Base-by-base conservation (phyloP, 2,329 filamentous ascomycete genomes). In the Phyllosticta ampelicida region DNA sequence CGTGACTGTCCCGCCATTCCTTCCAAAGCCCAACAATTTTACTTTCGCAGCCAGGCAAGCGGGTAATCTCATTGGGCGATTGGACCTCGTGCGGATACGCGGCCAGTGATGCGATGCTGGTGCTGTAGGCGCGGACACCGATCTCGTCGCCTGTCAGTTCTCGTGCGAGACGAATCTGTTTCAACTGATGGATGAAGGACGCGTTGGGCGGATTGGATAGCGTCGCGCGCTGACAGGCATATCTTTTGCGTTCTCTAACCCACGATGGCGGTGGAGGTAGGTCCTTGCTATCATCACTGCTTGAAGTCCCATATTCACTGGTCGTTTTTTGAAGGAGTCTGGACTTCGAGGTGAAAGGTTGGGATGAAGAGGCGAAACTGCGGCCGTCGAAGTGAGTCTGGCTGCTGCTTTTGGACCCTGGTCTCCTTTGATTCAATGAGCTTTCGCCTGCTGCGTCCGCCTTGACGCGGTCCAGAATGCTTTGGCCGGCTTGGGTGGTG, bases 51-150 rank as follows among this genome's bases (percentile, higher is more conserved):
- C 90, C 89, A 0, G 91, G 91, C 0, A 99, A 74, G 1, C 65
- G 65, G 9, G 71, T 52, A 10, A 80, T 67, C 63, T 78, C 78
- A 5, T 67, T 64, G 1, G 70, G 66, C 19, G 71, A 74, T 19
- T 68, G 73, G 60, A 87, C 68, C 48, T 68, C 71, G 65, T 83
- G 73, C 0, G 91, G 90, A 65, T 96, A 96, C 0, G 92, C 89
- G 3, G 89, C 83, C 18, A 99, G 71, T 0, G 88, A 76, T 5
- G 94, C 90, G 63, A 97, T 95, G 11, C 87, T 85, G 1, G 87
- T 90, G 28, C 87, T 91, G 68, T 97, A 97, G 0, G 92, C 90
- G 53, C 90, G 82, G 0, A 91, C 84, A 1, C 89, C 90, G 60
- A 95, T 84, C 52, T 87, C 79, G 65, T 96, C 90, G 9, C 84